Percentiles rank a stretch among this genome's conserved stretches.
These are phyloP conservation scores for Alternaria viburni DNA, from an alignment of 2,329 filamentous ascomycete genomes.

Conservation along the genomic window DNA sequence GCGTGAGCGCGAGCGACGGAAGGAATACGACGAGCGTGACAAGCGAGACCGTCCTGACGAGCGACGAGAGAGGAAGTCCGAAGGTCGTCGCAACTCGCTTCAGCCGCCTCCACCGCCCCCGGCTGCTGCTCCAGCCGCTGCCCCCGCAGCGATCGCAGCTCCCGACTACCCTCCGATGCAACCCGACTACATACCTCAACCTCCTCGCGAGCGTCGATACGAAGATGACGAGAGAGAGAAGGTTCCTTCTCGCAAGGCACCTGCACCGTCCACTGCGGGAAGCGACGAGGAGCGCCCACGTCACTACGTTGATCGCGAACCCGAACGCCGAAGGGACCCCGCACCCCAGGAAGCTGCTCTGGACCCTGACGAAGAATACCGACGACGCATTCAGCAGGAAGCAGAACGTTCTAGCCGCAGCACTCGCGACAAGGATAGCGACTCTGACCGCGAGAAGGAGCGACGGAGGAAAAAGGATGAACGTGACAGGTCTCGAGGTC, in stretches of 20 bases:
- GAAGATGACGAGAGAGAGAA: slow-evolving; percentile 41
- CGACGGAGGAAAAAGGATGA: slow-evolving; percentile 45
- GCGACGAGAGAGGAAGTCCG: slow-evolving; percentile 29
- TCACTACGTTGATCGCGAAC: slow-evolving; percentile 46
- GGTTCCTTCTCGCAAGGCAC: slow-evolving; percentile 27
- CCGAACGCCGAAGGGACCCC: slow-evolving; percentile 42
- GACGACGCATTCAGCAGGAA: slow-evolving; percentile 55
- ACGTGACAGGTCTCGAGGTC: slow-evolving; percentile 36
- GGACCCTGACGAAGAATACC: slow-evolving; percentile 60
- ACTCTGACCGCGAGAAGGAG: slow-evolving; percentile 44
- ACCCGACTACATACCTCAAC: slow-evolving; percentile 30
- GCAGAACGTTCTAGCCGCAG: slow-evolving; percentile 46
- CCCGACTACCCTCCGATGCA: slow-evolving; percentile 25
- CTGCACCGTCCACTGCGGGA: slow-evolving; percentile 38
- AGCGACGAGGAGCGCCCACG: slow-evolving; percentile 45
- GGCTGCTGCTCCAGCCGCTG: slow-evolving; percentile 17
- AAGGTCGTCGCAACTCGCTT: slow-evolving; percentile 25
- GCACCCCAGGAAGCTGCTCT: slow-evolving; percentile 38
- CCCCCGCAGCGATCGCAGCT: slow-evolving; percentile 18
- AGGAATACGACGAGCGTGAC: slow-evolving; percentile 40
- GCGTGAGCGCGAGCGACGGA: slow-evolving; percentile 51
- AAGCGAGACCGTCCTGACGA: slow-evolving; percentile 34
- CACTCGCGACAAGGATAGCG: slow-evolving; percentile 36
- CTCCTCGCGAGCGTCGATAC: slow-evolving; percentile 42
- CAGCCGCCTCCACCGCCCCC: slow-evolving; percentile 25